Evolutionary conservation across 805 yeast genomes (phyloP).

Genomic region (Ogataea philodendri): DNA sequence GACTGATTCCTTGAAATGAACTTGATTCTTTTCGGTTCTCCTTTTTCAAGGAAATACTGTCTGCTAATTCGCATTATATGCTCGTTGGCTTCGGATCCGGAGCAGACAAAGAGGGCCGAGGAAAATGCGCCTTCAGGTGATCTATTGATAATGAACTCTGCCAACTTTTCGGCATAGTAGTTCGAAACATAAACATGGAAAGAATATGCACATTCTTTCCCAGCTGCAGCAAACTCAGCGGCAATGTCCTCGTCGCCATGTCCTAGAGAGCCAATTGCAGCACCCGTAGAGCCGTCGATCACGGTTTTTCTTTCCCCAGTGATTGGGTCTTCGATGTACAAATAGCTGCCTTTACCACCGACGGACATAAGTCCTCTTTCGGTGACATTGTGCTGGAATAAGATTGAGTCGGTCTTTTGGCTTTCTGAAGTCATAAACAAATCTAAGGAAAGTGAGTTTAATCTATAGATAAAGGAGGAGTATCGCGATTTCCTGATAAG

Average conservation of each 20-base stretch:
- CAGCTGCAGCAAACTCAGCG: slow-evolving; percentile 36
- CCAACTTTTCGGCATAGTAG: slow-evolving; percentile 38
- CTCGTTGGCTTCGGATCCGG: slow-evolving; percentile 78
- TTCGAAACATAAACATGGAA: slow-evolving; percentile 31
- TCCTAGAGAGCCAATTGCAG: slow-evolving; percentile 45
- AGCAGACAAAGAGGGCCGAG: slow-evolving; percentile 48
- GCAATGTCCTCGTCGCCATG: slow-evolving; percentile 38
- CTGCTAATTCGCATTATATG: slow-evolving; percentile 68
- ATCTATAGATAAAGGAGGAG: too few species aligned
- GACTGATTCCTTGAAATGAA: slow-evolving; percentile 40
- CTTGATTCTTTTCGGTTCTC: slow-evolving; percentile 37
- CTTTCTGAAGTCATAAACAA: too few species aligned
- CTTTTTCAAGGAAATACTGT: slow-evolving; percentile 41
- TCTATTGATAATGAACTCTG: slow-evolving; percentile 39
- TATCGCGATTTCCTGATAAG: too few species aligned
- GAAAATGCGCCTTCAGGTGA: slow-evolving; percentile 37
- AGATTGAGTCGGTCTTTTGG: slow-evolving; percentile 1
- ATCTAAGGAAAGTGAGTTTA: too few species aligned
- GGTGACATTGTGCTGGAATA: slow-evolving; percentile 41
- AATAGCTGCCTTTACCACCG: slow-evolving; percentile 40
- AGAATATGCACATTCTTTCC: slow-evolving; percentile 33
- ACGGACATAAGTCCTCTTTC: slow-evolving; percentile 37
- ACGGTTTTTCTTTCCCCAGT: slow-evolving; percentile 33
- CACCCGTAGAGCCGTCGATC: slow-evolving; percentile 43
- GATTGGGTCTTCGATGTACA: slow-evolving; percentile 40